Evolutionary conservation across 2,329 filamentous ascomycete genomes (phyloP).

Genomic region (Pseudogymnoascus pannorum): DNA sequence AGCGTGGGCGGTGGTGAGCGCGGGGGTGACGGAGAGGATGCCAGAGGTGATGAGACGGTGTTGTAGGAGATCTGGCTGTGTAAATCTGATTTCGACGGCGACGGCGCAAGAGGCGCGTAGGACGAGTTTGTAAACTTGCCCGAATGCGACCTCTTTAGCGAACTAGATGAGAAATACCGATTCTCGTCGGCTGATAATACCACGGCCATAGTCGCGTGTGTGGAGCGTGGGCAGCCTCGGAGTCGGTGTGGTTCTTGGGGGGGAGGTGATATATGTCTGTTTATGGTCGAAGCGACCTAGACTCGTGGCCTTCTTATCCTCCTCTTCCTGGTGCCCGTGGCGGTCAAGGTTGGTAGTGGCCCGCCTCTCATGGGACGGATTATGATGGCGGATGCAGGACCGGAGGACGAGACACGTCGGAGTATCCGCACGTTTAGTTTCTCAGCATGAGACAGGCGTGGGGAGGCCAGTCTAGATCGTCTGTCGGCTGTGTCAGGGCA

Average conservation of each 20-base stretch:
- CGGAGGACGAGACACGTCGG: not conserved
- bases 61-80: constrained; percentile 23
- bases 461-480: not conserved
- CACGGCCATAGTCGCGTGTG: constrained; percentile 24
- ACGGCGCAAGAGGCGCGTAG: constrained; percentile 39
- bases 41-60: constrained; percentile 20
- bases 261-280: not conserved
- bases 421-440: constrained; percentile 1
- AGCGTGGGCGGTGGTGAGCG: constrained; percentile 49
- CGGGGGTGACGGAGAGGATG: constrained; percentile 39
- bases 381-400: not conserved
- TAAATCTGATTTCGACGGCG: constrained; percentile 35
- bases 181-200: constrained; percentile 44
- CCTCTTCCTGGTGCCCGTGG: not conserved
- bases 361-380: not conserved
- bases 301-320: not conserved
- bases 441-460: not conserved
- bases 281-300: not conserved
- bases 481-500: not conserved
- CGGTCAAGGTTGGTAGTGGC: not conserved
- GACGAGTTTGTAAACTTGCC: constrained; percentile 49
- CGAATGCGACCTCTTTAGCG: constrained; percentile 53
- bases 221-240: not conserved
- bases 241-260: not conserved
- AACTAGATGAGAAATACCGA: constrained; percentile 46